Percentiles rank a stretch among this genome's conserved stretches.
phyloP scores from a whole-genome alignment of 208 protist genomes.

The Leishmania mexicana region DNA sequence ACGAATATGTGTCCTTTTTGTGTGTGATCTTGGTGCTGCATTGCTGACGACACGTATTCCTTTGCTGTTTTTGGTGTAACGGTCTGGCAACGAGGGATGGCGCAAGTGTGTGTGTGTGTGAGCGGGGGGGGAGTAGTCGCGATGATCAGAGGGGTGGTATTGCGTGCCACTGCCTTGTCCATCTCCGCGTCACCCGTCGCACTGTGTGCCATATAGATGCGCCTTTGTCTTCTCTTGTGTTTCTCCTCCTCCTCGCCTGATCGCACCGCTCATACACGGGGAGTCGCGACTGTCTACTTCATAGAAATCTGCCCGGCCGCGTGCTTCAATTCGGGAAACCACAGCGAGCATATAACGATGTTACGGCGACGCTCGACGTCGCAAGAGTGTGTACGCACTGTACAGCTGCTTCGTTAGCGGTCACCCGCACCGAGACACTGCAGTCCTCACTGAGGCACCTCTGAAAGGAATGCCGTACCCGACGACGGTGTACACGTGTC shows the following conservation, averaged over 20 bases:
- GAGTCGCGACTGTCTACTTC: neutral
- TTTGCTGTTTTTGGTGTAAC: neutral
- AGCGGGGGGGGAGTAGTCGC: neutral
- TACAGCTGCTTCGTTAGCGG: neutral
- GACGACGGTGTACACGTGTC: neutral
- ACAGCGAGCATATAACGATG: no score
- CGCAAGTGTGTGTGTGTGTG: neutral
- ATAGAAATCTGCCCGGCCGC: neutral
- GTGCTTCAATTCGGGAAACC: neutral
- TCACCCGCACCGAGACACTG: neutral
- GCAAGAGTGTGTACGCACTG: neutral
- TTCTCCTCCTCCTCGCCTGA: neutral
- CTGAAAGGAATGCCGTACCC: neutral
- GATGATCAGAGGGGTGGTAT: neutral
- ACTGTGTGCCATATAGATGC: neutral
- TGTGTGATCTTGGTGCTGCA: neutral
- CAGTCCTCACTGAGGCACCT: neutral
- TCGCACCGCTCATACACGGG: slow-evolving; percentile 4
- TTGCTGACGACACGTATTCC: neutral
- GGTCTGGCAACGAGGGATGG: neutral
- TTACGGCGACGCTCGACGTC: no score
- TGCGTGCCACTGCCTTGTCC: neutral
- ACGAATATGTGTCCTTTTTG: neutral
- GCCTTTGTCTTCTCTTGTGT: neutral
- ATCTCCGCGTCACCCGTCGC: neutral